Base-by-base conservation (phyloP, 306 rosid genomes). In the Pyrus betulifolia region DNA sequence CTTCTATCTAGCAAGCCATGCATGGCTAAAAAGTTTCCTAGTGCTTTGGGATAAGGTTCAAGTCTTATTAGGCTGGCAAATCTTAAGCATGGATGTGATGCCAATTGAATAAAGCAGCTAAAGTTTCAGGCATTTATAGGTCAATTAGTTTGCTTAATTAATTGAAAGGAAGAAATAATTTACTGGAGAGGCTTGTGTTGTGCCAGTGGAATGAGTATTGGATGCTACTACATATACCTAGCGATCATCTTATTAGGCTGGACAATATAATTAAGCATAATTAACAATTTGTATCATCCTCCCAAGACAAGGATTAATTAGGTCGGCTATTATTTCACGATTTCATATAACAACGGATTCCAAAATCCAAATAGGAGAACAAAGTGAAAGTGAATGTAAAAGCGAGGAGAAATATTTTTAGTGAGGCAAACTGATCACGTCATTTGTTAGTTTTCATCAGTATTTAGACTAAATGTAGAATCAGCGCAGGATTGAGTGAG, bases 311-410 rank as follows among this genome's bases (percentile, higher is more conserved):
- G n/a, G 25, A 76, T 42, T 77, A 49, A 81, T 58, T 31, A 69
- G 49, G 49, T 42, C 44, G 44, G 22, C 58, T 1, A 23, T 30
- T 77, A 40, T 13, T 54, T 22, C 77, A 51, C 63, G 23, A 57
- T 0, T 57, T 57, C 22, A n/a, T 1, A n/a, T 57, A 25, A n/a
- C 15, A 71, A 79, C 69, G 40, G 71, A 74, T 6, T 49, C 55
- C 2, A 49, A 49, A 49, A 14, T 73, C 69, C 69, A 71, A 57
- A 68, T 31, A 62, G 81, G 70, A 75, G 80, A 81, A 79, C 70
- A 78, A 81, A 76, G 78, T 75, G 87, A 82, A 71, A 75, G 70
- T 55, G 80, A 79, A 8, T 25, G 73, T 52, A 60, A 62, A 49
- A 82, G 71, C 55, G 18, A 49, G 40, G 19, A 49, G 21, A 49